Evolutionary conservation across 306 rosid genomes (phyloP).

Genomic region (Ceratonia siliqua): DNA sequence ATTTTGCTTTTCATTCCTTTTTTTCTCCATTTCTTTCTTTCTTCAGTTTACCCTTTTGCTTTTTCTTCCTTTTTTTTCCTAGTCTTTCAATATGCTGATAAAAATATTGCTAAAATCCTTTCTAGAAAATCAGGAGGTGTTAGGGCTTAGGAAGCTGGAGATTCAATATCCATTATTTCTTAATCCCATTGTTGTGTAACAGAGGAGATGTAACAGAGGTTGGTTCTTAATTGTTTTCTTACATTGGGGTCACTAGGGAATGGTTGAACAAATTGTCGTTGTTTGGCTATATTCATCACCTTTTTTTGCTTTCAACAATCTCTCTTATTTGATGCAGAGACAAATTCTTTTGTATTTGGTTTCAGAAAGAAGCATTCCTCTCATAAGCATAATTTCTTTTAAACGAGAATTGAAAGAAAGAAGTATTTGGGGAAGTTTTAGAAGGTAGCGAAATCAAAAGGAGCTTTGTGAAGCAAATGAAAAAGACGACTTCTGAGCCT

Average conservation of each 20-base stretch:
- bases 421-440: conserved; percentile 36
- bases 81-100: conserved; percentile 25
- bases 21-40: neutral
- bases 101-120: conserved; percentile 32
- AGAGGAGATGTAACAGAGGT: conserved; percentile 28
- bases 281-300: neutral
- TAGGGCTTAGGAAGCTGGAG: conserved; percentile 39
- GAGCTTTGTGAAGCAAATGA: too few relatives aligned
- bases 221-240: conserved; percentile 24
- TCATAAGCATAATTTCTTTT: conserved; percentile 31
- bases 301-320: conserved; percentile 29
- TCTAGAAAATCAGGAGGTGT: conserved; percentile 50
- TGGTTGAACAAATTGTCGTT: neutral
- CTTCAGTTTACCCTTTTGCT: neutral
- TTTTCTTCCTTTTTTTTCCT: neutral
- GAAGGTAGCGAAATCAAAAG: too few relatives aligned
- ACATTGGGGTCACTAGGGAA: conserved; percentile 20
- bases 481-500: too few relatives aligned
- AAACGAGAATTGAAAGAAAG: conserved; percentile 43
- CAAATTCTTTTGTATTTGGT: conserved; percentile 46
- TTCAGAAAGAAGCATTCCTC: conserved; percentile 47
- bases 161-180: conserved; percentile 24
- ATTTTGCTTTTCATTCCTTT: conserved; percentile 6
- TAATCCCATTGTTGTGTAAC: conserved; percentile 16
- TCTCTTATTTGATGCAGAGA: conserved; percentile 46